Base-by-base conservation (phyloP, 352 stramenopile species). In the Globisporangium mamillatum region DNA sequence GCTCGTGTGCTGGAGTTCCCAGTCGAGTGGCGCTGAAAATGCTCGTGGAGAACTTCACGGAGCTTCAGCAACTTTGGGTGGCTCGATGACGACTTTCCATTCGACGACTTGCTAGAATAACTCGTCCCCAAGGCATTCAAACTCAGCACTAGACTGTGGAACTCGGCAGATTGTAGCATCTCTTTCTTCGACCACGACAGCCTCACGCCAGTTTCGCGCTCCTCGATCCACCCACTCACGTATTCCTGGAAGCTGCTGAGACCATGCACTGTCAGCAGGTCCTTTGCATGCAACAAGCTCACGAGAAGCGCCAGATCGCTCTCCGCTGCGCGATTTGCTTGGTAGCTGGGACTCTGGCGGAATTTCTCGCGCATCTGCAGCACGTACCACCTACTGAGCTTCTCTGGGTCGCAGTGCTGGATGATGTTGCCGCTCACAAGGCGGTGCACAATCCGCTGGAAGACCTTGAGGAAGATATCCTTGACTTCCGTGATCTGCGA, bases 21-120 rank as follows among this genome's bases (percentile, higher is more conserved):
- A 6, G 69, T 69, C 3, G 78, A 65, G 72, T 97, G 86, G 16
- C 88, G 82, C 38, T 89, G 71, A 63, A 97, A 95, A 56, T 97
- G 88, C 46, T 97, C 88, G n/a, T 92, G 74, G 10, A 97, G 72
- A 22, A 96, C 84, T 52, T 97, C 76, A 18, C 88, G 90, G 57
- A 99, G 87, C 77, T 99, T 99, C 14, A 93, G 73, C 1, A 94
- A 67, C 67, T 96, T 96, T 0, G 89, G 88, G 36, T 96, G 87
- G 29, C 82, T 92, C 8, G 66, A 71, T 9, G 63, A 57, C 41
- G 44, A 54, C 20, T 56, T 41, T 12, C 34, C 27, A 44, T 46
- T 64, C 4, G 71, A 7, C 20, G 50, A 12, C n/a, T 73, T 71
- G 3, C 32, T 64, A 5, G 63, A 67, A 32, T 56, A 75, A 5